Percentiles rank a stretch among this genome's conserved stretches.
Evolutionary conservation across 2,329 filamentous ascomycete species (phyloP).

Genomic region (Diaporthe ampelina): DNA sequence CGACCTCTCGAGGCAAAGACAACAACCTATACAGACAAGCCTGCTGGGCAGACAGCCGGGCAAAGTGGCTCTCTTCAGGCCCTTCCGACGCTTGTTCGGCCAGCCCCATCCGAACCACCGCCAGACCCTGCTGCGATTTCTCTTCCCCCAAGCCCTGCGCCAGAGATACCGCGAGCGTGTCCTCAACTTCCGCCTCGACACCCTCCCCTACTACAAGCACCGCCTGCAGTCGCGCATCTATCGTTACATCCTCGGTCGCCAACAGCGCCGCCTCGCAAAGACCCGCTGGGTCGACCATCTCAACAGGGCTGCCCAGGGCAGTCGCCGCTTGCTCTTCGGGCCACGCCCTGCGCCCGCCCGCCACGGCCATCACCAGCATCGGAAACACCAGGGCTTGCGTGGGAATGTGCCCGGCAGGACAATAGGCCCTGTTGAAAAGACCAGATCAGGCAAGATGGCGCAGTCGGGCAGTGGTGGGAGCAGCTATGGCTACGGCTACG

Average conservation of each 20-base stretch:
- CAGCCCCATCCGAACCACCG: constrained; percentile 58
- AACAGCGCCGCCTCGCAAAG: constrained; percentile 67
- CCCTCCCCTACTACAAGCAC: constrained; percentile 78
- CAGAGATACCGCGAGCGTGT: constrained; percentile 76
- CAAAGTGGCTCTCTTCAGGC: constrained; percentile 62
- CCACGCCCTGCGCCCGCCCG: constrained; percentile 47
- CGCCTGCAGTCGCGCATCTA: constrained; percentile 83
- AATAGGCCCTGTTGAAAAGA: constrained; percentile 42
- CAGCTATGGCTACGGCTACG: constrained; percentile 47
- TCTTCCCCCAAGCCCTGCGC: constrained; percentile 75
- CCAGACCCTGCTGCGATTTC: constrained; percentile 71
- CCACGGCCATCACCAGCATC: constrained; percentile 48
- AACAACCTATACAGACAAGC: neutral
- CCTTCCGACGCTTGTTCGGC: constrained; percentile 51
- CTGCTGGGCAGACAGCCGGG: constrained; percentile 6
- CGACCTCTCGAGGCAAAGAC: neutral
- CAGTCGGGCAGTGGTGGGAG: constrained; percentile 46
- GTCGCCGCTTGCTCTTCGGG: constrained; percentile 62
- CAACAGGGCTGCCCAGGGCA: constrained; percentile 50
- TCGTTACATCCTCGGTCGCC: constrained; percentile 76
- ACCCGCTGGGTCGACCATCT: constrained; percentile 61
- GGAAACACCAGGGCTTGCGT: constrained; percentile 1
- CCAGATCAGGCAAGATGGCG: constrained; percentile 42
- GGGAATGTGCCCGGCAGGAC: constrained; percentile 29
- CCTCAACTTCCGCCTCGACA: constrained; percentile 80